phyloP scores from a whole-genome alignment of 352 stramenopile genomes.

The Globisporangium alternatum region DNA sequence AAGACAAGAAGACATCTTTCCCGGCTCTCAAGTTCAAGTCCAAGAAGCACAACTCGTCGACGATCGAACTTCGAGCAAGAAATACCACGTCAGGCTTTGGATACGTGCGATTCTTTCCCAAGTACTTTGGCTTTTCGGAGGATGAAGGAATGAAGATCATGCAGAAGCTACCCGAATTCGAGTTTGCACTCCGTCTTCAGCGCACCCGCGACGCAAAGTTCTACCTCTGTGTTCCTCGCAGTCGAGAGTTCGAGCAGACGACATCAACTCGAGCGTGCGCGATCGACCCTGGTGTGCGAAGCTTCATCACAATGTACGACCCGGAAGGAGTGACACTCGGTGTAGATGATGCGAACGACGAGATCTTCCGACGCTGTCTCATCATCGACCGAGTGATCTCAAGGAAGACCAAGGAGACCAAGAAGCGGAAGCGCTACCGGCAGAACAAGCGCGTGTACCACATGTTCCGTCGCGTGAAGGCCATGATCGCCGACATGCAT shows the following conservation, averaged over 20 bases:
- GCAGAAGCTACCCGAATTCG: conserved; percentile 7
- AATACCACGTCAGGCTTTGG: neutral
- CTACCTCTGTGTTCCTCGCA: conserved; percentile 15
- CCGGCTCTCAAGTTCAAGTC: conserved; percentile 20
- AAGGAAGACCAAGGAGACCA: neutral
- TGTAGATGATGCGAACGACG: neutral
- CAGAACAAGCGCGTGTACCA: no score
- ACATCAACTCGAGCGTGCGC: conserved; percentile 13
- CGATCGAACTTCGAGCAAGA: conserved; percentile 1
- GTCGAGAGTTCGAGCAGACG: conserved; percentile 8
- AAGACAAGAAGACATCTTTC: conserved; percentile 14
- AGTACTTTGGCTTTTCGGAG: conserved; percentile 16
- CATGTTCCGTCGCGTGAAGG: no score
- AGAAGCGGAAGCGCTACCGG: no score
- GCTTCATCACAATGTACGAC: neutral
- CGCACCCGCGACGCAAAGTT: conserved; percentile 16
- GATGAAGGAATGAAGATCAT: conserved; percentile 15
- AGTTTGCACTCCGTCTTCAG: conserved; percentile 17
- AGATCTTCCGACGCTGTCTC: neutral
- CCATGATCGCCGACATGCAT: no score
- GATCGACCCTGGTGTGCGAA: conserved; percentile 12
- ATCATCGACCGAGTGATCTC: neutral
- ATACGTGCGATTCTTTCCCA: conserved; percentile 7
- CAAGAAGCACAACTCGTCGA: conserved; percentile 8
- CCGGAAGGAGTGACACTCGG: neutral